These are phyloP conservation scores for Verticillium longisporum DNA, from an alignment of 2,329 filamentous ascomycete species.

Conservation along the genomic window DNA sequence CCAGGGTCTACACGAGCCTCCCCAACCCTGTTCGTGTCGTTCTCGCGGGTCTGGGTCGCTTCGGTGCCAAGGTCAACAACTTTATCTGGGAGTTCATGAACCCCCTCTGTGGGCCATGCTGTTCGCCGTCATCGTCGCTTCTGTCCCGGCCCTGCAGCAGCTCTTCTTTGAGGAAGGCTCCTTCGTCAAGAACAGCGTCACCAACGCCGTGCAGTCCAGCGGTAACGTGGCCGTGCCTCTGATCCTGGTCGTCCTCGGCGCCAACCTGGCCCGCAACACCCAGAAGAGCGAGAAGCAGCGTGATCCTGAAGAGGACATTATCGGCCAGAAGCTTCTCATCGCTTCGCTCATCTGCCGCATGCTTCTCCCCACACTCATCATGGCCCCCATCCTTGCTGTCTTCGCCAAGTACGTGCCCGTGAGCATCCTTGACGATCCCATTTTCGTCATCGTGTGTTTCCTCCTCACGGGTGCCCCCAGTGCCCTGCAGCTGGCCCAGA, in stretches of 20 bases:
- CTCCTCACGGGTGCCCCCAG: conserved; percentile 89
- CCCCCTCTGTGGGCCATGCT: conserved; percentile 98
- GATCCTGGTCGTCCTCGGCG: conserved; percentile 90
- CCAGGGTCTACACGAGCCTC: conserved; percentile 26
- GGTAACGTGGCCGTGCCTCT: conserved; percentile 89
- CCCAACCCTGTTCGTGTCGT: conserved; percentile 32
- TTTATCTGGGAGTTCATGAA: conserved; percentile 96
- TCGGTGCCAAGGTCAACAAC: conserved; percentile 41
- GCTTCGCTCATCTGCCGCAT: conserved; percentile 85
- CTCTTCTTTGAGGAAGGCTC: conserved; percentile 86
- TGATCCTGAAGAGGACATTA: conserved; percentile 63
- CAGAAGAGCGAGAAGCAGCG: conserved; percentile 57
- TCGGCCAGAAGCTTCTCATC: conserved; percentile 71
- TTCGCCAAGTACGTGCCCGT: conserved; percentile 86
- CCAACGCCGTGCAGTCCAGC: conserved; percentile 75
- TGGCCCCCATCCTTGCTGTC: conserved; percentile 83
- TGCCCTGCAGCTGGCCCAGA: conserved; percentile 91
- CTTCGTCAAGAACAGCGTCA: conserved; percentile 89
- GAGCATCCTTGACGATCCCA: conserved; percentile 93
- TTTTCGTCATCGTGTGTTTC: conserved; percentile 97
- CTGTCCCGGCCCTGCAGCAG: conserved; percentile 72
- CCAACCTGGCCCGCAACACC: conserved; percentile 89
- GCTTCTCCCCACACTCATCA: conserved; percentile 83
- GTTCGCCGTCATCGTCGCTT: conserved; percentile 81
- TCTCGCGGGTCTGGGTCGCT: conserved; percentile 20